Conservation (phyloP, 257 asterid genomes). For the Solanum chmielewskii region DNA sequence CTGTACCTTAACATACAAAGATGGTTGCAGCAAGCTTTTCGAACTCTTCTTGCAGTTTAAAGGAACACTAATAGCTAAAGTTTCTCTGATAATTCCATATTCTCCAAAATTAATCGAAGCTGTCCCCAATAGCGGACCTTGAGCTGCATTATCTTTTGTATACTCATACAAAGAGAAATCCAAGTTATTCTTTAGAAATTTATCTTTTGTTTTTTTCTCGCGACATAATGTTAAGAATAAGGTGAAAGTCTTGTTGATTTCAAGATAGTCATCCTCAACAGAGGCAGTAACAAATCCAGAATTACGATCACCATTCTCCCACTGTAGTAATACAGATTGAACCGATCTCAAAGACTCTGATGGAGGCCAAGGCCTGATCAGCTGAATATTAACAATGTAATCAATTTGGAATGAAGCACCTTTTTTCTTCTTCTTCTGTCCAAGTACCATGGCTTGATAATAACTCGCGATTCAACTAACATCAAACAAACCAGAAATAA, state of each 20-base stretch:
- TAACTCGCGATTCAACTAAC: background rate
- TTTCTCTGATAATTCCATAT: constrained; percentile 44
- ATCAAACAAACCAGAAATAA: background rate
- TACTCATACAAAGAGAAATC: constrained; percentile 66
- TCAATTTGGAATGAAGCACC: constrained; percentile 37
- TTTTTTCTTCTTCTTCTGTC: constrained; percentile 50
- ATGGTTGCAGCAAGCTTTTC: constrained; percentile 33
- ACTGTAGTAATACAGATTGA: constrained; percentile 66
- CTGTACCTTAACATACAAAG: constrained; percentile 44
- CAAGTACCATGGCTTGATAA: constrained; percentile 65
- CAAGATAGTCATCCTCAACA: constrained; percentile 48
- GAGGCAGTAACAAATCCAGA: constrained; percentile 55
- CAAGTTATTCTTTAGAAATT: constrained; percentile 47
- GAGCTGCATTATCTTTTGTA: constrained; percentile 50
- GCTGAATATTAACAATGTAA: constrained; percentile 38
- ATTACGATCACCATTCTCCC: constrained; percentile 56
- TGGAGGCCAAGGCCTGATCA: constrained; percentile 89
- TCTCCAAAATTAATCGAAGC: constrained; percentile 64
- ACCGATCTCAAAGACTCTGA: constrained; percentile 51
- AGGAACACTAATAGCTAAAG: constrained; percentile 35
- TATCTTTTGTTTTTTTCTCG: constrained; percentile 35
- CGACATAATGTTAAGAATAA: constrained; percentile 37
- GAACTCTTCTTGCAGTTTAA: constrained; percentile 55
- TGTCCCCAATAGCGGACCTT: constrained; percentile 58
- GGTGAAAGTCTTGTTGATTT: constrained; percentile 48